Conservation (phyloP, 202 grass and related monocot species). For the Zoysia matrella region DNA sequence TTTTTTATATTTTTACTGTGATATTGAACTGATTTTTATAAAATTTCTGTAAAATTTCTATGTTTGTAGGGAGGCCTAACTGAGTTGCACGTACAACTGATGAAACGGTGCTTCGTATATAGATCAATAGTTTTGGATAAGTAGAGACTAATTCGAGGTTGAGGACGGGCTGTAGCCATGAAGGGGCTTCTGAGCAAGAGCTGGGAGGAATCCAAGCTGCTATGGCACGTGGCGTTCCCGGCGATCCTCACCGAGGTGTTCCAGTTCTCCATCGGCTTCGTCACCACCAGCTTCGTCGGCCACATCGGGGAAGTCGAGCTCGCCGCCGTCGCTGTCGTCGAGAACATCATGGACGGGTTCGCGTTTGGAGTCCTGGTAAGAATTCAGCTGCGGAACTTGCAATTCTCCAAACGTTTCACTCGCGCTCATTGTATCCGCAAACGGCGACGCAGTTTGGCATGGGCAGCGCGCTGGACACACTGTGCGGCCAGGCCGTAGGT, state of each 20-base stretch:
- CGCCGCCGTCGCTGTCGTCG: conserved; percentile 56
- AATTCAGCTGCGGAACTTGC: background rate
- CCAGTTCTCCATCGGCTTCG: conserved; percentile 76
- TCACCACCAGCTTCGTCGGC: conserved; percentile 59
- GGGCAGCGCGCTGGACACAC: conserved; percentile 78
- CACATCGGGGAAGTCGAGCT: conserved; percentile 68
- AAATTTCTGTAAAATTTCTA: background rate
- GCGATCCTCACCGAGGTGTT: conserved; percentile 64
- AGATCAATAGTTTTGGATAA: background rate
- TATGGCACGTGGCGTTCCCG: conserved; percentile 68
- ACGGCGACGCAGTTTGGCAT: conserved; percentile 56
- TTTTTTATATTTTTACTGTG: too few species aligned
- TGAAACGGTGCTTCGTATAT: background rate
- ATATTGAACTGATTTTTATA: too few species aligned
- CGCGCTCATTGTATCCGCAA: too few species aligned
- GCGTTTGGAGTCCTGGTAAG: conserved; percentile 59
- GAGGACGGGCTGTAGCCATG: background rate
- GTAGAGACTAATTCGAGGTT: background rate
- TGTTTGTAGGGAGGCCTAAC: too few species aligned
- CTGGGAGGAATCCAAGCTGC: conserved; percentile 60
- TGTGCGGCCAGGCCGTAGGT: conserved; percentile 79
- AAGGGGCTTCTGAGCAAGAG: conserved; percentile 20
- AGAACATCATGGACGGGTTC: conserved; percentile 70
- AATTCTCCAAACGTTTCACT: too few species aligned
- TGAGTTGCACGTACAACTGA: background rate